These are phyloP conservation scores for Escallonia herrerae DNA, from an alignment of 129 eudicot species.

Conservation along the genomic window DNA sequence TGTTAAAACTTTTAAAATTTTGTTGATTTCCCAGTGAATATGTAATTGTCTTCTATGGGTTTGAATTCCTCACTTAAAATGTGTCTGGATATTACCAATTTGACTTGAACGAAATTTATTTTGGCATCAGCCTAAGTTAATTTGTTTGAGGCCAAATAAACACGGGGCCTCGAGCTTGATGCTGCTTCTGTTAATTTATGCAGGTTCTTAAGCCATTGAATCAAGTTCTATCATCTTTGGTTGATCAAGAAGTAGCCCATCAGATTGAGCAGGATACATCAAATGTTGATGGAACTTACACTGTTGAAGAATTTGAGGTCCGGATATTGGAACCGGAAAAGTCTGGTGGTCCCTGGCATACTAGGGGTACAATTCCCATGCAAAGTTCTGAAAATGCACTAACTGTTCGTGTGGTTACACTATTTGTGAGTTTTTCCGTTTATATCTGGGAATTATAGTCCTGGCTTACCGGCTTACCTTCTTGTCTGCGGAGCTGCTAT, in stretches of 20 bases:
- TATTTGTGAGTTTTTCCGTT: slow-evolving; percentile 56
- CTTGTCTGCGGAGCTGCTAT: background rate
- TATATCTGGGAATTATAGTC: background rate
- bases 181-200: slow-evolving; percentile 11
- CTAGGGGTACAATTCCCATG: slow-evolving; percentile 84
- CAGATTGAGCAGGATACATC: slow-evolving; percentile 72
- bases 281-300: slow-evolving; percentile 69
- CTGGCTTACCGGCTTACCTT: background rate
- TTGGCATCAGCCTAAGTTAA: no score
- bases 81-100: no score
- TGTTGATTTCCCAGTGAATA: no score
- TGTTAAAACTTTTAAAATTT: no score
- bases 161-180: background rate
- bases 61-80: no score
- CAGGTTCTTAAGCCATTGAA: slow-evolving; percentile 84
- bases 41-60: no score
- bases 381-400: slow-evolving; percentile 93
- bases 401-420: slow-evolving; percentile 84
- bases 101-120: no score
- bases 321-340: slow-evolving; percentile 89
- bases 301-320: slow-evolving; percentile 89
- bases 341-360: slow-evolving; percentile 93
- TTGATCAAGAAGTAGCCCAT: slow-evolving; percentile 87
- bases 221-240: slow-evolving; percentile 88
- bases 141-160: background rate